Evolutionary conservation across 331 rosid genomes (phyloP).

Genomic region (Stylosanthes scabra): DNA sequence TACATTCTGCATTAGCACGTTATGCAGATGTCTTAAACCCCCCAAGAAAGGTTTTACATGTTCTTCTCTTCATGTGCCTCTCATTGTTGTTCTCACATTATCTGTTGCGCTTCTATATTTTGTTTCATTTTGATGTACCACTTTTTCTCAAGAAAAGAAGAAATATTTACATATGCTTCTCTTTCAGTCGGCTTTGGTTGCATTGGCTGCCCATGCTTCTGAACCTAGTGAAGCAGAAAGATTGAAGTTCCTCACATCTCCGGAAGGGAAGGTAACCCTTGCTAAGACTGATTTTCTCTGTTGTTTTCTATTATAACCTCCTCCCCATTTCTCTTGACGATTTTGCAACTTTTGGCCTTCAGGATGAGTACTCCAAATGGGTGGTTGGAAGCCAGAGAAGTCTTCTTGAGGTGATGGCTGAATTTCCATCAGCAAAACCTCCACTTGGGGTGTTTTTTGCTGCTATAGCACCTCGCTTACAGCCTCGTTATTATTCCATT

Average conservation of each 20-base stretch:
- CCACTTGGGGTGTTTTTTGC: slow-evolving; percentile 92
- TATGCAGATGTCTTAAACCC: slow-evolving; percentile 84
- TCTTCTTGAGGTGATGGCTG: slow-evolving; percentile 85
- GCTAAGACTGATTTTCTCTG: not conserved
- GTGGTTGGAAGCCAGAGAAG: slow-evolving; percentile 86
- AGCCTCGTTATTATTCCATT: slow-evolving; percentile 89
- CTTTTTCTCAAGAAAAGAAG: slow-evolving; percentile 6
- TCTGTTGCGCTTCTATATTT: slow-evolving; percentile 12
- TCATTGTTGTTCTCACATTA: not conserved
- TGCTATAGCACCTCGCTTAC: slow-evolving; percentile 79
- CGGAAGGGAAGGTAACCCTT: slow-evolving; percentile 76
- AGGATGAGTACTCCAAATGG: slow-evolving; percentile 95
- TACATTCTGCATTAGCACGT: slow-evolving; percentile 66
- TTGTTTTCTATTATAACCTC: slow-evolving; percentile 1
- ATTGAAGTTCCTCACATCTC: slow-evolving; percentile 73
- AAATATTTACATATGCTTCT: slow-evolving; percentile 5
- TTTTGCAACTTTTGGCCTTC: slow-evolving; percentile 29
- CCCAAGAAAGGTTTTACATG: slow-evolving; percentile 73
- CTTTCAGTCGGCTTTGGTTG: slow-evolving; percentile 74
- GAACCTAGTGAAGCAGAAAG: slow-evolving; percentile 78
- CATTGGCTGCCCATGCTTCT: slow-evolving; percentile 79
- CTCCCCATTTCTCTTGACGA: not conserved
- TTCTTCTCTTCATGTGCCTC: slow-evolving; percentile 14
- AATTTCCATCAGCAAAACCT: slow-evolving; percentile 81
- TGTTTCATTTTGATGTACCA: slow-evolving; percentile 19